Evolutionary conservation across 2,329 filamentous ascomycete genomes (phyloP), one percentile per base, ranked within the genome.

Genomic region (Penicillium brasilianum): DNA sequence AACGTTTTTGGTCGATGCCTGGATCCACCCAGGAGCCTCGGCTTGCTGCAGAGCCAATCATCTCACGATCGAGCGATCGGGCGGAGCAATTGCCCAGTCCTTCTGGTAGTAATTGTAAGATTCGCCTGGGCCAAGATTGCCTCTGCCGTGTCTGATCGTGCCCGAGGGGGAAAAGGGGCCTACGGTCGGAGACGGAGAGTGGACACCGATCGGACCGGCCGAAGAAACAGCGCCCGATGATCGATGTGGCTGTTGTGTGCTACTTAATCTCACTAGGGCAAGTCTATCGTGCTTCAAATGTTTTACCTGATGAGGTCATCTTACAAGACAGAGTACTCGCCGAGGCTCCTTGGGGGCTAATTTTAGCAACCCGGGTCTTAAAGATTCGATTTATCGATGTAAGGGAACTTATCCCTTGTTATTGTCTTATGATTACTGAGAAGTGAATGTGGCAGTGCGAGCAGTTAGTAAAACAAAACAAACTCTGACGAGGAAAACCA

Each of bases 181-280:
- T 14, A 20, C 53, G 53, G 53, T 56, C 53, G 53, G 53, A 56
- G 16, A 57, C 55, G 55, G 55, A 57, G 43, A 46, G 39, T 56
- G 39, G 41, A 41, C 55, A 46, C 55, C 44, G 55, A 57, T 50
- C 55, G 55, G 55, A 20, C 55, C 34, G 55, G 50, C 55, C 32
- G 43, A 57, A 57, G 55, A 14, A 6, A 11, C 22, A 44, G 6
- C 25, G n/a, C 18, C 11, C 16, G 25, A 32, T 20, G 13, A 8
- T 30, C 14, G 16, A 34, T 18, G n/a, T 34, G n/a, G 48, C 30
- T 20, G 14, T 8, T 5, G 32, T 34, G 34, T 14, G 18, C 32
- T 37, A 39, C 37, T n/a, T 41, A 11, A 34, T n/a, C 9, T 11
- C 13, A 39, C 22, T 8, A 20, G 20, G 13, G 28, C 11, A 34